Percentiles rank a stretch among this genome's conserved stretches.
These are phyloP conservation scores for Monotropa hypopitys DNA, from an alignment of 179 eudicot genomes.

Conservation along the genomic window DNA sequence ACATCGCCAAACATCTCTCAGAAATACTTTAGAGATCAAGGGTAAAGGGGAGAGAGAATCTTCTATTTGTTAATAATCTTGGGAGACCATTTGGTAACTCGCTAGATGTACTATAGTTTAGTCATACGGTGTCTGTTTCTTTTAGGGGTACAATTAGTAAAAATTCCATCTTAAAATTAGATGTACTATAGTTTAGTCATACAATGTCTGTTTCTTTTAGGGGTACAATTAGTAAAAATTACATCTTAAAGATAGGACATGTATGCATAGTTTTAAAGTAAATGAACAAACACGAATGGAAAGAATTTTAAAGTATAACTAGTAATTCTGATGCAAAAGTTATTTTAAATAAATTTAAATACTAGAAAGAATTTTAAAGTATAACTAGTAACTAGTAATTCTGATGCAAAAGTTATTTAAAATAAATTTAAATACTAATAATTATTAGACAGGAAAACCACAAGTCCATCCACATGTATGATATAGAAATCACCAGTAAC, in stretches of 20 bases:
- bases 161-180: no score
- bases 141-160: neutral
- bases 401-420: neutral
- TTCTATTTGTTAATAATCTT: neutral
- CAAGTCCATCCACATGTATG: neutral
- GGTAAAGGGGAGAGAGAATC: neutral
- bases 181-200: neutral
- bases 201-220: neutral
- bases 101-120: neutral
- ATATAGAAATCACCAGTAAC: neutral
- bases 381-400: neutral
- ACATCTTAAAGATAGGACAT: neutral
- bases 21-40: neutral
- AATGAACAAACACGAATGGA: neutral
- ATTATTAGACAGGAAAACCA: neutral
- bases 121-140: neutral
- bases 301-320: neutral
- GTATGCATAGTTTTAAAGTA: neutral
- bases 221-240: neutral
- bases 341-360: neutral
- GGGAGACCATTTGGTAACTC: neutral
- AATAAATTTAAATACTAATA: neutral
- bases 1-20: conserved; percentile 1
- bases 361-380: neutral
- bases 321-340: neutral